Evolutionary conservation across 768 basidiomycete genomes (phyloP), one percentile per base, ranked within the genome.

Genomic region (Macrocybe gigantea): DNA sequence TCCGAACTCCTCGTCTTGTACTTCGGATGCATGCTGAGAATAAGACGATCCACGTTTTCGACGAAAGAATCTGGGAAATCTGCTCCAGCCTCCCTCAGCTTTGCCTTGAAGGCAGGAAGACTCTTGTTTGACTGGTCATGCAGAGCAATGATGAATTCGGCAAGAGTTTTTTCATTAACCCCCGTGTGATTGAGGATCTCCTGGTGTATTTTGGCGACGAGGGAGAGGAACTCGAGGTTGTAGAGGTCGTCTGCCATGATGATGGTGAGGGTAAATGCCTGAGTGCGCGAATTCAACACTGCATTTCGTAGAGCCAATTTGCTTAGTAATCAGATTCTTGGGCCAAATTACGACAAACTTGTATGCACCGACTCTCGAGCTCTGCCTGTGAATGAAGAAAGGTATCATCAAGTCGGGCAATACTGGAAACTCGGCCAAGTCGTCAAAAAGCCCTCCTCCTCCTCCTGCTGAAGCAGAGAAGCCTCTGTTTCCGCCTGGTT

Each of bases 1-100:
- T 58, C 47, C 15, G 65, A 73, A 33, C 69, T 66, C 62, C 78
- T 79, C 65, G 89, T 89, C 74, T 91, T 96, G 73, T 97, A 87
- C 59, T 93, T 96, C 1, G 95, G 96, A 58, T 99, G 95, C 75
- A 97, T 81, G 49, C 79, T 89, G 47, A 96, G 79, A 56, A 99
- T 91, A 45, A 98, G 80, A 13, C 96, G 88, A 70, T 99, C 95
- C 33, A 98, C 80, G 60, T 86, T 94, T 64, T 93, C 88, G 49
- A 95, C 69, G 61, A 97, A 89, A 29, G 89, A 89, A 52, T 90
- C 89, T 3, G 93, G 86, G 59, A 97, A 93, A 53, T 81, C 82
- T 13, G 90, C 88, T 14, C 83, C 92, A 50, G 79, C 72, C 50
- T 85, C 83, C 47, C 76, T 74, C 39, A 98, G 78, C 62, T 88